phyloP scores from a whole-genome alignment of 768 basidiomycete species.

The Tulasnella sp. region DNA sequence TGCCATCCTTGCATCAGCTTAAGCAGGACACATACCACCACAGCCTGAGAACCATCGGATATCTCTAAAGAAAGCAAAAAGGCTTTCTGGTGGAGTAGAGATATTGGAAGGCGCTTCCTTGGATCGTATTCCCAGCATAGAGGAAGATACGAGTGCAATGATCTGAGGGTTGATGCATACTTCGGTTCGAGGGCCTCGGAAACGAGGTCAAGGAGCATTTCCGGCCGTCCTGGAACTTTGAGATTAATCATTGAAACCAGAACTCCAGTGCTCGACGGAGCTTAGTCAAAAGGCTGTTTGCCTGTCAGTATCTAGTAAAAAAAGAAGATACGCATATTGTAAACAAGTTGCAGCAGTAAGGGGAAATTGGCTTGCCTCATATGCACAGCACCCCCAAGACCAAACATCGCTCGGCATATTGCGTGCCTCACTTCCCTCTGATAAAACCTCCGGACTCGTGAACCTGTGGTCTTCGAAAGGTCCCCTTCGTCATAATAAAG shows the following conservation, averaged over 20 bases:
- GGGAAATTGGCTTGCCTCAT: background rate
- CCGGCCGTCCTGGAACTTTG: background rate
- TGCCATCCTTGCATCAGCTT: too few species aligned
- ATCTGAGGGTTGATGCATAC: background rate
- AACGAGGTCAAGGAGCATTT: background rate
- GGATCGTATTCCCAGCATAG: too few species aligned
- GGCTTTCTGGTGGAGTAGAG: background rate
- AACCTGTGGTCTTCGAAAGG: background rate
- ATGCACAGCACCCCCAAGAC: too few species aligned
- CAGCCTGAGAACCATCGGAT: background rate
- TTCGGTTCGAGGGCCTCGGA: background rate
- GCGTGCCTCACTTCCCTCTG: too few species aligned
- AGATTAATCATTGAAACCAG: background rate
- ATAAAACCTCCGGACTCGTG: too few species aligned
- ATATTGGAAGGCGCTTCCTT: background rate
- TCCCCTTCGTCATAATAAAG: too few species aligned
- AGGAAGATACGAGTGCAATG: background rate
- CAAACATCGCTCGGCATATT: background rate
- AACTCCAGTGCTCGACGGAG: background rate
- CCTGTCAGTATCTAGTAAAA: background rate
- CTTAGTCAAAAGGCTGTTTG: background rate
- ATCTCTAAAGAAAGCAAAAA: background rate
- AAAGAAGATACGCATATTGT: background rate
- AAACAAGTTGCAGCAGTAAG: too few species aligned
- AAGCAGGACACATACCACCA: background rate